Base-by-base conservation (phyloP, 305 asterid species). In the Fraxinus dipetala region DNA sequence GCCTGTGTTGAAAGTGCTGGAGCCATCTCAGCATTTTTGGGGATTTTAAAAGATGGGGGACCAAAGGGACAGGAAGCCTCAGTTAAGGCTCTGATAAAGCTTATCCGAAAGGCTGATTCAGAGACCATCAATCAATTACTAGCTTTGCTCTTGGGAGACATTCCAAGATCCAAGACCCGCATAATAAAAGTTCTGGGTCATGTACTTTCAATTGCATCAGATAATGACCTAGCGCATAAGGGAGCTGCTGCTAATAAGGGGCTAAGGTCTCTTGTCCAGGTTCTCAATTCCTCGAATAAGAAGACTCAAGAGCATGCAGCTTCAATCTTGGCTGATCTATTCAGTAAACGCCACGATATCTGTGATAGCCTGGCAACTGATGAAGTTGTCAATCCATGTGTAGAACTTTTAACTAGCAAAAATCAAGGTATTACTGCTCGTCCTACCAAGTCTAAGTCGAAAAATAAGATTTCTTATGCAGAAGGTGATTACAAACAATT, bases 1-100 rank as follows among this genome's bases (percentile, higher is more conserved):
- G 97, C 87, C 78, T 92, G 97, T 63, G 89, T 95, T 83, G 95
- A 91, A 87, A 95, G 95, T 83, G 94, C 98, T 83, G 95, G 89
- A 79, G 97, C 97, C 40, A 82, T 93, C 78, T 93, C 94, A 5
- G 90, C 96, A 10, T 88, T 93, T 78, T 75, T 95, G 84, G 90
- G 94, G 92, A 95, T 95, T 79, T 90, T 93, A 14, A 92, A 89
- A 86, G 88, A 90, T 83, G 96, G 98, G 78, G 95, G 89, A 80
- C 87, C 85, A 16, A 85, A 88, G 78, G 98, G 91, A 72, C 97
- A 95, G 89, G 95, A 90, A 85, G 91, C 93, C 63, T 84, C 98
- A 70, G 91, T 94, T 67, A 84, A 87, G 85, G 91, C 93, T 82
- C 87, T 95, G 26, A 87, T 35, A 77, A 86, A 88, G 85, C 97